A percentile compares a stretch with the other conserved stretches of the same genome.
These are phyloP conservation scores for Yamadazyma sp. DNA, from an alignment of 805 yeast species.

Conservation along the genomic window DNA sequence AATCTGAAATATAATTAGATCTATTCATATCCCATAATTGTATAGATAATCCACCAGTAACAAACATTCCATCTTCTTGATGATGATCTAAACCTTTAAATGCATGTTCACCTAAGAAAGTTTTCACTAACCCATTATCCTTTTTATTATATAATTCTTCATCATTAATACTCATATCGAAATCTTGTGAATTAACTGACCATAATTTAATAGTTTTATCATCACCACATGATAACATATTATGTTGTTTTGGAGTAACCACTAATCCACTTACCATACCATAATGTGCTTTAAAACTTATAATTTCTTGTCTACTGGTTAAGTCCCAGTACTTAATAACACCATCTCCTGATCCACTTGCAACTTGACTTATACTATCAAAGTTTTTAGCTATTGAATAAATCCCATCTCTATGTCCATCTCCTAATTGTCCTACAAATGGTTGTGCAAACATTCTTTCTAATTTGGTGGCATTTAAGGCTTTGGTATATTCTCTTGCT, in stretches of 20 bases:
- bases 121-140: slow-evolving; percentile 62
- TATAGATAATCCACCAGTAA: slow-evolving; percentile 87
- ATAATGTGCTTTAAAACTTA: slow-evolving; percentile 82
- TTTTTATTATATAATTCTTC: slow-evolving; percentile 27
- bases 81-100: slow-evolving; percentile 88
- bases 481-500: slow-evolving; percentile 94
- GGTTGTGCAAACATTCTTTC: slow-evolving; percentile 98
- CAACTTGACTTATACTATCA: slow-evolving; percentile 65
- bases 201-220: slow-evolving; percentile 89
- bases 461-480: slow-evolving; percentile 89
- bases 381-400: slow-evolving; percentile 82
- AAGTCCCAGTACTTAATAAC: slow-evolving; percentile 91
- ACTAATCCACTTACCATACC: slow-evolving; percentile 83
- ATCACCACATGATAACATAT: slow-evolving; percentile 80
- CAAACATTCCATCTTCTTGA: slow-evolving; percentile 66
- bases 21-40: slow-evolving; percentile 91
- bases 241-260: slow-evolving; percentile 58
- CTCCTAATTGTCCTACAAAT: slow-evolving; percentile 89
- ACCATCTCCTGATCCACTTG: slow-evolving; percentile 96
- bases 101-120: slow-evolving; percentile 80
- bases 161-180: slow-evolving; percentile 31
- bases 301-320: slow-evolving; percentile 69
- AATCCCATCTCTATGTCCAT: slow-evolving; percentile 94
- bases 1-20: slow-evolving; percentile 68
- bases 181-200: slow-evolving; percentile 65